phyloP scores from a whole-genome alignment of 441 rosid genomes.

The Omphalea diandra region DNA sequence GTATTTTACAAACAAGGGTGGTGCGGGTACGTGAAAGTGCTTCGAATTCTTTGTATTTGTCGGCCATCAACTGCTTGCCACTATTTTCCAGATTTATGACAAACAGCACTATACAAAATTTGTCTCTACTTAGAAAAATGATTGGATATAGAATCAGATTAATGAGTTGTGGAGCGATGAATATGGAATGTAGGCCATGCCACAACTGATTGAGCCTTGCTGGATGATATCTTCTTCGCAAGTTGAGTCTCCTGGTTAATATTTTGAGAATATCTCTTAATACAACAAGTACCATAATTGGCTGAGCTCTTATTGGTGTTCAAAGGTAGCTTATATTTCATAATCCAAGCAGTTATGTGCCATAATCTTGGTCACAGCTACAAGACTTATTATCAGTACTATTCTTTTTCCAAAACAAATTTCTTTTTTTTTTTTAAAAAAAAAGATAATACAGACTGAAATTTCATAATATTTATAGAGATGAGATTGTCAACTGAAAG shows the following conservation, averaged over 20 bases:
- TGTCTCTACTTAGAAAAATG: slow-evolving; percentile 38
- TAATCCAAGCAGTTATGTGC: slow-evolving; percentile 10
- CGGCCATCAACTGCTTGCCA: too few relatives aligned
- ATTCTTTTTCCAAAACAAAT: not conserved
- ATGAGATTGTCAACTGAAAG: slow-evolving; percentile 15
- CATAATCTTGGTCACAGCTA: slow-evolving; percentile 16
- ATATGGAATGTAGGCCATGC: slow-evolving; percentile 18
- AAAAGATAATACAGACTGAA: too few relatives aligned
- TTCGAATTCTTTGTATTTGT: slow-evolving; percentile 26
- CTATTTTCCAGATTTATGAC: slow-evolving; percentile 18
- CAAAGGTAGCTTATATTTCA: slow-evolving; percentile 24
- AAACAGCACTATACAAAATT: slow-evolving; percentile 23
- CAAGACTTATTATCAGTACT: not conserved
- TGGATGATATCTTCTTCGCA: slow-evolving; percentile 16
- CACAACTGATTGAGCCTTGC: slow-evolving; percentile 20
- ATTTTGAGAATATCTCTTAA: slow-evolving; percentile 21
- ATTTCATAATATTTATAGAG: too few relatives aligned
- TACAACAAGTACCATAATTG: slow-evolving; percentile 19
- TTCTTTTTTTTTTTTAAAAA: too few relatives aligned
- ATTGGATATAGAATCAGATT: slow-evolving; percentile 19
- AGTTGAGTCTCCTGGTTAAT: slow-evolving; percentile 27
- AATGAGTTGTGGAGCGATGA: slow-evolving; percentile 21
- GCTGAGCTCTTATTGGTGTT: slow-evolving; percentile 19
- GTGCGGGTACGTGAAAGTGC: slow-evolving; percentile 11
- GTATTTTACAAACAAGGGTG: not conserved